Evolutionary conservation across 148 eudicot genomes (phyloP), one percentile per base, ranked within the genome.

Genomic region (Rhododendron simsii): DNA sequence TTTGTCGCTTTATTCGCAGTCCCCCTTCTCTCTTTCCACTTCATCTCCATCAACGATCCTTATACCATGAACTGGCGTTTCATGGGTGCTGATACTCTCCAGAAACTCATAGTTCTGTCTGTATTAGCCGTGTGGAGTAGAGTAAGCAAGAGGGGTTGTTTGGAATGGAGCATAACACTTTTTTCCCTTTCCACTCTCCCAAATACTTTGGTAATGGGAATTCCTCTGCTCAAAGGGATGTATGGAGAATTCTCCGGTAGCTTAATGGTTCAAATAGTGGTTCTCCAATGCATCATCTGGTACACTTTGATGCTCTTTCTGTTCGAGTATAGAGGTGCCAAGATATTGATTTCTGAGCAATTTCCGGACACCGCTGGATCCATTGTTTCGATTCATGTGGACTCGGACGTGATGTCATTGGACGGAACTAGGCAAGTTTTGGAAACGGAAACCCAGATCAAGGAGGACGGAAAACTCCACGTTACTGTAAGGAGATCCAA

Each of bases 181-280:
- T 96, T 96, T 81, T 96, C 99, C 0, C 85, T 96, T 1, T 96
- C 98, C 0, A 95, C 98, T 0, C 95, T 96, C 30, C 99, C 99
- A 0, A 96, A 96, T 86, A 96, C 99, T 0, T 96, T 96, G 0
- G 99, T 96, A 5, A 96, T 96, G 99, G 99, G 99, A 13, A 96
- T 96, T 9, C 99, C 99, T 75, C 63, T 96, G 8, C 89, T 96
- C 2, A 96, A 96, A 37, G 99, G 99, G 0, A 96, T 96, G 99
- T 96, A 96, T 23, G 99, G 99, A 0, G 98, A 92, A 0, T 91
- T 87, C 21, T 95, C 99, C 0, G 99, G 99, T 15, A 89, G 91
- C 11, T 81, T 96, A 3, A 96, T 96, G 99, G 99, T 96, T 3
- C 99, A 96, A 63, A 95, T 96, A 23, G 99, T 96, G 5, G 99